Conservation (phyloP, 495 filamentous ascomycete genomes). For the Cladorrhinum samala region DNA sequence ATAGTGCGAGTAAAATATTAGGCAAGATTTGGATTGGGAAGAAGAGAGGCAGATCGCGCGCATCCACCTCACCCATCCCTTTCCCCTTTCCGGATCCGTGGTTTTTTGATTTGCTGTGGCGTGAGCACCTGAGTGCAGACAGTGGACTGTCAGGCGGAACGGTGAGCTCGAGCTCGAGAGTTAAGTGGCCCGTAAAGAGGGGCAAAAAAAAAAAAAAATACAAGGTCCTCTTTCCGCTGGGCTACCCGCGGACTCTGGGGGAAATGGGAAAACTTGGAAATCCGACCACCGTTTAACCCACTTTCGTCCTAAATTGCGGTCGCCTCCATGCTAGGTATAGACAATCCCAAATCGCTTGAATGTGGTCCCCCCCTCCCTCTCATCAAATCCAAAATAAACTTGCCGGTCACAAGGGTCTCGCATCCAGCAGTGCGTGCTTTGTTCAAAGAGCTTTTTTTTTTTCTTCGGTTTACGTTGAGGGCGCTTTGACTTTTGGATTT, state of each 20-base stretch:
- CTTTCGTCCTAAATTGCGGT: conserved; percentile 5
- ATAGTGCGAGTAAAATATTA: too few species aligned
- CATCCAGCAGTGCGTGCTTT: too few species aligned
- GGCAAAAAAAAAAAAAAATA: neutral
- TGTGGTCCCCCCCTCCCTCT: neutral
- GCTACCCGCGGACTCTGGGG: neutral
- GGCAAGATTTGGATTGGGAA: too few species aligned
- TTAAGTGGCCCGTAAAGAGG: too few species aligned
- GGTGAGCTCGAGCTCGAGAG: too few species aligned
- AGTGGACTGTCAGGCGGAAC: neutral
- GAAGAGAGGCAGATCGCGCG: neutral
- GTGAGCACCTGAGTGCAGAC: neutral
- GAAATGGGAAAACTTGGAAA: conserved; percentile 18
- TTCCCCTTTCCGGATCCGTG: neutral
- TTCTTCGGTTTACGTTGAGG: too few species aligned
- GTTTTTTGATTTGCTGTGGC: neutral
- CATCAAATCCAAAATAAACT: neutral
- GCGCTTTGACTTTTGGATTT: too few species aligned
- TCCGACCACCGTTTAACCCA: conserved; percentile 12
- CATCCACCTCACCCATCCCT: too few species aligned
- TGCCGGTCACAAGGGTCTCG: too few species aligned
- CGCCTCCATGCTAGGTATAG: neutral
- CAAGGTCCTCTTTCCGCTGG: too few species aligned
- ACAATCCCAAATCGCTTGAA: neutral
- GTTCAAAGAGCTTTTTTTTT: too few species aligned